Evolutionary conservation across 1,284 basidiomycete species (phyloP), one percentile per base, ranked within the genome.

Genomic region (Mycena citricolor): DNA sequence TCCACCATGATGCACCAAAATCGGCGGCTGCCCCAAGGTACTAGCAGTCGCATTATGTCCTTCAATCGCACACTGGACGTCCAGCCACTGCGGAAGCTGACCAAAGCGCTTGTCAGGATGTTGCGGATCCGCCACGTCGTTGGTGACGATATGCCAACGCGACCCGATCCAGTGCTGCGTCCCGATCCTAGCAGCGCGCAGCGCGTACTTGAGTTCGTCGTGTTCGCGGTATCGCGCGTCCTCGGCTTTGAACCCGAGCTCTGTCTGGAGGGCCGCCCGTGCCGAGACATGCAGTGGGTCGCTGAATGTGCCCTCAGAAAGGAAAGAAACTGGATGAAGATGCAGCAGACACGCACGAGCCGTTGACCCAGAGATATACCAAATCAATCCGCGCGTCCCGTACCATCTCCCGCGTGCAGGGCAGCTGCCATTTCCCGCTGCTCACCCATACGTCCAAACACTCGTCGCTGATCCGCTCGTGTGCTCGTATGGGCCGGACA

Each of bases 301-400:
- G 10, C 52, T 54, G 14, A 8, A 24, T 6, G 24, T n/a, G n/a
- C n/a, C n/a, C n/a, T n/a, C n/a, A n/a, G n/a, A n/a, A n/a, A n/a
- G n/a, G n/a, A n/a, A n/a, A n/a, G n/a, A n/a, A n/a, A n/a, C n/a
- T n/a, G n/a, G n/a, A n/a, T n/a, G n/a, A n/a, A n/a, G n/a, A n/a
- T n/a, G n/a, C n/a, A n/a, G n/a, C 8, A 36, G 30, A 21, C 19
- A 51, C 52, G 36, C 26, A 54, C 49, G 52, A 54, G 38, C 52
- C 49, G 36, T 54, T 54, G 6, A 54, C 52, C 52, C 52, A 54
- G 32, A 51, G 50, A 29, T 51, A 54, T 20, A 54, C 49, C n/a
- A 54, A 34, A 26, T 54, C 52, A 20, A 54, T 54, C 26, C 23
- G 22, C 14, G 52, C 44, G 16, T 54, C 52, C 24, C 48, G 42